These are phyloP conservation scores for Mycena epipterygia DNA, from an alignment of 768 basidiomycete genomes.

Conservation along the genomic window DNA sequence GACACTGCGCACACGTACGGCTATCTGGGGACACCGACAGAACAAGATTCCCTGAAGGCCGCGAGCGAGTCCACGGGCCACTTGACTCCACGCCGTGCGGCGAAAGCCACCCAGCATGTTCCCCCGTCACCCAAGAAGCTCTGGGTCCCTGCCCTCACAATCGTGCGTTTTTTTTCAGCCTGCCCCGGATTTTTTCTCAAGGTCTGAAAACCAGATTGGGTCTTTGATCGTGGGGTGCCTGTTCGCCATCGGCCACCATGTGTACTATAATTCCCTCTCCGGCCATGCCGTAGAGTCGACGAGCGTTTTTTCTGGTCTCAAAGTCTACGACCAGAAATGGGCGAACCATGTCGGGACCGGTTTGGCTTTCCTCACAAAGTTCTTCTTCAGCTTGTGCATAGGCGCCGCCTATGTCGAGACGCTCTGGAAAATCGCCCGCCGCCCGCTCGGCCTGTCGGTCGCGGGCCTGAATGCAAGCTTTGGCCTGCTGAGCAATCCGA, in stretches of 20 bases:
- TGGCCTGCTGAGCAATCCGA: conserved; percentile 6
- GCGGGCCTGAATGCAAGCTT: conserved; percentile 22
- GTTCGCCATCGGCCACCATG: conserved; percentile 18
- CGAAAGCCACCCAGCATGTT: background rate
- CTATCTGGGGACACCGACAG: background rate
- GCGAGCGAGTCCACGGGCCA: background rate
- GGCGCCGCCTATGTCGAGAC: conserved; percentile 14
- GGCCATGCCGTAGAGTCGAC: conserved; percentile 3
- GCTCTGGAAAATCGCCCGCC: conserved; percentile 22
- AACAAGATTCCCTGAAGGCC: too few relatives aligned
- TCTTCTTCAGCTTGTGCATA: conserved; percentile 14
- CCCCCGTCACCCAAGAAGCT: conserved; percentile 14
- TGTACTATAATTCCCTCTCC: background rate
- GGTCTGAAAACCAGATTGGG: background rate
- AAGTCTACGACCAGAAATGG: conserved; percentile 24
- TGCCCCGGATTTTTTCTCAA: too few relatives aligned
- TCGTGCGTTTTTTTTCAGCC: background rate
- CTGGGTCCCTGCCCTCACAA: conserved; percentile 3
- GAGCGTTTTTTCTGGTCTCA: background rate
- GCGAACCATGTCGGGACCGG: conserved; percentile 9
- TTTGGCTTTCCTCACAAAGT: conserved; percentile 20
- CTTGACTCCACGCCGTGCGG: background rate
- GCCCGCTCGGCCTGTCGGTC: conserved; percentile 11
- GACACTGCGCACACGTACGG: background rate
- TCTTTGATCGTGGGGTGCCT: conserved; percentile 1